Evolutionary conservation across 2,329 filamentous ascomycete genomes (phyloP).

Genomic region (Colletotrichum siamense): DNA sequence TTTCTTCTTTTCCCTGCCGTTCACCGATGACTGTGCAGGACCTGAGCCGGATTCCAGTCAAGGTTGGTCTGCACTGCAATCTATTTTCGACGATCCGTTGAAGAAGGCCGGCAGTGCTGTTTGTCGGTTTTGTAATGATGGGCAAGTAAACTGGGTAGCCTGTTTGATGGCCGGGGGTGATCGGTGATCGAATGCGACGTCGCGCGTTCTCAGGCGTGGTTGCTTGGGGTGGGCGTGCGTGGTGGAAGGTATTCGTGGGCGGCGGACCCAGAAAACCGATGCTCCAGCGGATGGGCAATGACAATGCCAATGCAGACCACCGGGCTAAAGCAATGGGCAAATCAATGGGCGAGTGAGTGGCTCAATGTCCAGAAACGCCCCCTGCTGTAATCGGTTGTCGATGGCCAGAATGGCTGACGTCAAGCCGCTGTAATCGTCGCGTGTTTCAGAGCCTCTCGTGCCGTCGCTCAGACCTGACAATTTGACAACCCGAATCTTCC

Average conservation of each 20-base stretch:
- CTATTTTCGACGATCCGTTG: neutral
- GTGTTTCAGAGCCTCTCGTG: slow-evolving; percentile 13
- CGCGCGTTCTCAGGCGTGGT: neutral
- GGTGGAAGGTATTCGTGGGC: neutral
- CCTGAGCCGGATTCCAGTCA: neutral
- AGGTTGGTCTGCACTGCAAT: neutral
- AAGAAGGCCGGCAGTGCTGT: neutral
- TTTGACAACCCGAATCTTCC: neutral
- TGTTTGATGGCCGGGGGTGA: slow-evolving; percentile 8
- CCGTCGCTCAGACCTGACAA: neutral
- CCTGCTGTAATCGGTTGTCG: neutral
- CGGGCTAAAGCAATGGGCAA: neutral
- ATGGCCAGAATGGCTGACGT: neutral
- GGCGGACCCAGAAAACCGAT: neutral
- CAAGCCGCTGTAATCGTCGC: slow-evolving; percentile 1
- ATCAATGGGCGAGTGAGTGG: neutral
- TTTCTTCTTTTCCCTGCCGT: neutral
- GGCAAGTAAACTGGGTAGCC: neutral
- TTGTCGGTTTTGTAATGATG: slow-evolving; percentile 6
- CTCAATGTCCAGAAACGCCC: neutral
- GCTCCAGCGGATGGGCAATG: neutral
- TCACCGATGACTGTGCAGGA: slow-evolving; percentile 1
- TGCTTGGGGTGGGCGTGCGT: neutral
- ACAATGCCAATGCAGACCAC: neutral
- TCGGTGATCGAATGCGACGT: slow-evolving; percentile 16